Conservation (phyloP, 257 asterid species). For the Solanum stenotomum region DNA sequence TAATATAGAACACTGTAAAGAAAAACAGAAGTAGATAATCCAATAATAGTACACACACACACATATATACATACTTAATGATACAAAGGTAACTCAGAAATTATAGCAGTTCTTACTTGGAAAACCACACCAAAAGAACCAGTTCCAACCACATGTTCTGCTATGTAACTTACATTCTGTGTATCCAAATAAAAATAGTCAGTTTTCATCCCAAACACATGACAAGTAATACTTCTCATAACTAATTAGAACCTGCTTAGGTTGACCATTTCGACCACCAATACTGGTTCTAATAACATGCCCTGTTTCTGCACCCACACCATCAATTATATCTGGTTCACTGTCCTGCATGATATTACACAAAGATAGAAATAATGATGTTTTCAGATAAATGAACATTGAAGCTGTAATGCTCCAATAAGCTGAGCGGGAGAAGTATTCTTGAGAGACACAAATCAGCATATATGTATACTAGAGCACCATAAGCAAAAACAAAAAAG, state of each 20-base stretch:
- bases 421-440: background rate
- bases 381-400: background rate
- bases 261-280: conserved; percentile 91
- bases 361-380: background rate
- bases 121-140: conserved; percentile 96
- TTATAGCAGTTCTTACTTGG: conserved; percentile 49
- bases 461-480: background rate
- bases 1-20: background rate
- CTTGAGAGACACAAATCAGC: background rate
- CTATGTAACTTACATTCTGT: conserved; percentile 83
- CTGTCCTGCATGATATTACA: conserved; percentile 63
- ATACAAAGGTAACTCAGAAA: background rate
- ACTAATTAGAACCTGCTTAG: conserved; percentile 59
- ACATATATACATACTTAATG: background rate
- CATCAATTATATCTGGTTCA: conserved; percentile 86
- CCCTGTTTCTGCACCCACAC: conserved; percentile 94
- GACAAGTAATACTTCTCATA: conserved; percentile 8
- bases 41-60: background rate
- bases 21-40: background rate
- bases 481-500: background rate
- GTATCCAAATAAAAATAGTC: conserved; percentile 20
- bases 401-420: background rate
- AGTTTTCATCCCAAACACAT: conserved; percentile 10
- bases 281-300: conserved; percentile 79
- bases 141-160: conserved; percentile 96